Conservation (phyloP, 371 early-diverging fungal species). For the Batkoa obscura region DNA sequence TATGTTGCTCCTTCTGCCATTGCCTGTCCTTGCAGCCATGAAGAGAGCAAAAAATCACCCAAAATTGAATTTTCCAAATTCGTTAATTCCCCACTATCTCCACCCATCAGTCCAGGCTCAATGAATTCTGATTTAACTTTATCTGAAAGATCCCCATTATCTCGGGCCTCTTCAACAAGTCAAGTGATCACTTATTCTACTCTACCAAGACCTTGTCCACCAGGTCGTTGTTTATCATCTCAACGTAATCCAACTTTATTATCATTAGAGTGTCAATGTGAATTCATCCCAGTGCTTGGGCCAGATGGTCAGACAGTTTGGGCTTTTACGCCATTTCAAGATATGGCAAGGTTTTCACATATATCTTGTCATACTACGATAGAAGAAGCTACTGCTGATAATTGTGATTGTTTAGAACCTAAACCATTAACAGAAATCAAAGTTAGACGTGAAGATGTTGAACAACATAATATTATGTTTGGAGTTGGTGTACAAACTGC, state of each 20-base stretch:
- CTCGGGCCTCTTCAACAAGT: not conserved
- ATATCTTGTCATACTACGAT: not conserved
- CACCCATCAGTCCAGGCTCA: not conserved
- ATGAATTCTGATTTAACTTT: not conserved
- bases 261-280: too few species aligned
- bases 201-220: not conserved
- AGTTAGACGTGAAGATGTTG: not conserved
- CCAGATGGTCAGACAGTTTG: too few species aligned
- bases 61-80: not conserved
- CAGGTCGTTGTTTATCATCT: not conserved
- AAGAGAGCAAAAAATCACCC: not conserved
- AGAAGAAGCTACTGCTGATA: not conserved
- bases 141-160: not conserved
- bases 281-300: too few species aligned
- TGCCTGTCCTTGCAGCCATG: not conserved
- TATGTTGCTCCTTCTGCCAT: not conserved
- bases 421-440: not conserved
- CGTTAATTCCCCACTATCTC: not conserved
- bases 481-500: conserved; percentile 55
- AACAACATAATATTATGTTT: conserved; percentile 1
- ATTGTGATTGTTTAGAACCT: not conserved
- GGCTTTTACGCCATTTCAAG: too few species aligned
- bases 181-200: not conserved
- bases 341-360: not conserved
- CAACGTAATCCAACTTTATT: too few species aligned